Conservation (phyloP, 495 filamentous ascomycete genomes). For the Podospora fimiseda region DNA sequence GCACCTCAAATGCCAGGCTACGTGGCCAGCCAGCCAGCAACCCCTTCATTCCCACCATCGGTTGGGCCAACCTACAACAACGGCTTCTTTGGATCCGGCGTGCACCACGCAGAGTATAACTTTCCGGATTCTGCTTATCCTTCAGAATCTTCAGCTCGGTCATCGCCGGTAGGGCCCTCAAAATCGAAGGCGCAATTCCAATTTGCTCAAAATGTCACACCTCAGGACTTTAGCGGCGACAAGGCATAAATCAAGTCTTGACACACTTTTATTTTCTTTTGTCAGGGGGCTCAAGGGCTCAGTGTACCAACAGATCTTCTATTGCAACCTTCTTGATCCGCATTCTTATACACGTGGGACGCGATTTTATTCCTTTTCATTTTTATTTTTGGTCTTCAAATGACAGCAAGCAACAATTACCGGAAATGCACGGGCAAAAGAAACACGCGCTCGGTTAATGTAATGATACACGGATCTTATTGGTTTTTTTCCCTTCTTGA, state of each 20-base stretch:
- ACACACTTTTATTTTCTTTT: slow-evolving; percentile 1
- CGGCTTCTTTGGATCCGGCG: slow-evolving; percentile 22
- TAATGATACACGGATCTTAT: slow-evolving; percentile 3
- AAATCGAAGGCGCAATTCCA: slow-evolving; percentile 42
- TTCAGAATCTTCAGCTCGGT: slow-evolving; percentile 34
- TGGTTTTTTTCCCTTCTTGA: neutral
- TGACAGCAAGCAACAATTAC: neutral
- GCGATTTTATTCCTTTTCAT: neutral
- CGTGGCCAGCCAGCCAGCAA: slow-evolving; percentile 37
- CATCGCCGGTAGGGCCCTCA: slow-evolving; percentile 32
- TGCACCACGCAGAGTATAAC: slow-evolving; percentile 35
- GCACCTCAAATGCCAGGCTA: slow-evolving; percentile 34
- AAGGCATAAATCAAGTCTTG: slow-evolving; percentile 9
- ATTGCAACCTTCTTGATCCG: neutral
- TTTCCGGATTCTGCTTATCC: slow-evolving; percentile 38
- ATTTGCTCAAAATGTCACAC: slow-evolving; percentile 45
- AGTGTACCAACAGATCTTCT: slow-evolving; percentile 7
- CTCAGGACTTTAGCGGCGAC: slow-evolving; percentile 36
- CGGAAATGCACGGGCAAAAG: neutral
- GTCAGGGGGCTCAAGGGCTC: neutral
- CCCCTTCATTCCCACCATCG: slow-evolving; percentile 35
- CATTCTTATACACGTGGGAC: neutral
- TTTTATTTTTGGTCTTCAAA: neutral
- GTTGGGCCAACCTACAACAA: slow-evolving; percentile 31
- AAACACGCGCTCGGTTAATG: too few relatives aligned